phyloP scores from a whole-genome alignment of 331 rosid genomes.

The Quercus phellos region DNA sequence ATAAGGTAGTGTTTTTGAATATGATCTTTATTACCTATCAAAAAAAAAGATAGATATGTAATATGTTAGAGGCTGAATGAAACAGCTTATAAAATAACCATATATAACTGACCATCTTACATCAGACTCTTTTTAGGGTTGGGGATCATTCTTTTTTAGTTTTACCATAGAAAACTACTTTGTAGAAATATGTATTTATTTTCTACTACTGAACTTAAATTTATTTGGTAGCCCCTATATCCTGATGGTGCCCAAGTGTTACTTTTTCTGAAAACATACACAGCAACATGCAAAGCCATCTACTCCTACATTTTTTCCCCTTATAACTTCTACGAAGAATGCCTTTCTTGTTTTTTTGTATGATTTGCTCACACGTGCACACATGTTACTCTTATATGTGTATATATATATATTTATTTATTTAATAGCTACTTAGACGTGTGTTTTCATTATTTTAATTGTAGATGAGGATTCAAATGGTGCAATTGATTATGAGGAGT shows the following conservation, averaged over 20 bases:
- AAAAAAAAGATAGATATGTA: not conserved
- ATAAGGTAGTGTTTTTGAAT: no score
- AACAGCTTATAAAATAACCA: not conserved
- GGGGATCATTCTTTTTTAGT: no score
- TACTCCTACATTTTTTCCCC: not conserved
- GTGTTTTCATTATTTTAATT: slow-evolving; percentile 20
- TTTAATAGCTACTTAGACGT: slow-evolving; percentile 10
- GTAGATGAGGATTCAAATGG: slow-evolving; percentile 93
- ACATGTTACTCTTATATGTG: not conserved
- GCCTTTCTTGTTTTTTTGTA: not conserved
- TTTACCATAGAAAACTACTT: no score
- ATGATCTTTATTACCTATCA: no score
- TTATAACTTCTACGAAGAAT: not conserved
- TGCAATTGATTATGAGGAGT: slow-evolving; percentile 63
- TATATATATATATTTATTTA: not conserved
- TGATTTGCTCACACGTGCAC: not conserved
- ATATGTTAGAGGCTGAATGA: not conserved
- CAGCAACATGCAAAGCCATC: not conserved
- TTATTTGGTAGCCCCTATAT: not conserved
- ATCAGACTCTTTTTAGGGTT: not conserved
- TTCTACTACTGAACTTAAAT: not conserved
- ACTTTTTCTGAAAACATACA: not conserved
- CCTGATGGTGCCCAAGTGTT: not conserved
- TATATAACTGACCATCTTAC: not conserved
- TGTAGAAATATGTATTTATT: no score